Conservation (phyloP, 228 moss, liverwort and hornwort species). For the Sphagnum magellanicum region DNA sequence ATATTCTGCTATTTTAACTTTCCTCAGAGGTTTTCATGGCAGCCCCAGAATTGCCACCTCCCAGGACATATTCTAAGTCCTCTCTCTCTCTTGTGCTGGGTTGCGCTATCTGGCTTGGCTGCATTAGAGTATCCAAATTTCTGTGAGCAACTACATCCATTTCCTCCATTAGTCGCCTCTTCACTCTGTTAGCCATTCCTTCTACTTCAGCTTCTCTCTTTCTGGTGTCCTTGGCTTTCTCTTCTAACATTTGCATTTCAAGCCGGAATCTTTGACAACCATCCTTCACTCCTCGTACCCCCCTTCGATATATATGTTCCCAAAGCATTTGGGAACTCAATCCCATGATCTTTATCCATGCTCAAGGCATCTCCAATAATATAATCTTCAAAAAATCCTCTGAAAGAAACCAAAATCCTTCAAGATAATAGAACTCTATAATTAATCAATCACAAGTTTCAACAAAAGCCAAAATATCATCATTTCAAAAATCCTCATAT, state of each 20-base stretch:
- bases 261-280: constrained; percentile 77
- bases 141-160: constrained; percentile 23
- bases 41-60: too few species aligned
- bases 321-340: neutral
- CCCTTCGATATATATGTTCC: constrained; percentile 1
- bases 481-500: too few species aligned
- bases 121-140: neutral
- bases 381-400: too few species aligned
- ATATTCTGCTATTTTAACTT: too few species aligned
- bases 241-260: constrained; percentile 70
- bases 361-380: too few species aligned
- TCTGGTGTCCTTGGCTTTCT: constrained; percentile 49
- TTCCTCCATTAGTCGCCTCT: constrained; percentile 22
- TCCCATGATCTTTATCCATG: too few species aligned
- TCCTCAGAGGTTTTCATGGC: too few species aligned
- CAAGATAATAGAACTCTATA: too few species aligned
- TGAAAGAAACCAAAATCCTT: too few species aligned
- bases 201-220: constrained; percentile 48
- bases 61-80: neutral
- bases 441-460: too few species aligned
- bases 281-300: constrained; percentile 36
- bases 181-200: constrained; percentile 29
- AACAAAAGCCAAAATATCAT: too few species aligned
- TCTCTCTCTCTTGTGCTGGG: neutral
- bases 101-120: neutral